Conservation (phyloP, 2,329 filamentous ascomycete species). For the Pyrenophora teres region DNA sequence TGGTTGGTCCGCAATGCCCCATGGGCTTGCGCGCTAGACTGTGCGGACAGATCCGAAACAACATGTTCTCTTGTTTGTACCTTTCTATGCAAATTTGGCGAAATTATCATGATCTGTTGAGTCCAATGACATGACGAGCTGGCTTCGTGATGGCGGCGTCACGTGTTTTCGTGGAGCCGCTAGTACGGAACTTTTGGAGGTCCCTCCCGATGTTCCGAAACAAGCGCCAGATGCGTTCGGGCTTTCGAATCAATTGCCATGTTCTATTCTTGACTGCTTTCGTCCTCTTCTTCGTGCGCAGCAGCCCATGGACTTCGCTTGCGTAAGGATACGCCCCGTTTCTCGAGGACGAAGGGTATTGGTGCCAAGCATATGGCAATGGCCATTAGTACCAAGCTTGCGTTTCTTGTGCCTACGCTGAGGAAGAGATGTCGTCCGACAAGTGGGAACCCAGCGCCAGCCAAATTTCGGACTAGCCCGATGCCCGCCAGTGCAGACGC, state of each 20-base stretch:
- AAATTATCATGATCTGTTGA: conserved; percentile 5
- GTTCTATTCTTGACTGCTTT: conserved; percentile 5
- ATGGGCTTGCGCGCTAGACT: conserved; percentile 15
- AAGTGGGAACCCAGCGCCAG: conserved; percentile 43
- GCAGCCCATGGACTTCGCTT: conserved; percentile 48
- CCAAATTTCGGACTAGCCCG: conserved; percentile 46
- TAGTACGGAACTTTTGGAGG: not conserved
- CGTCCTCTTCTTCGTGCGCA: conserved; percentile 44
- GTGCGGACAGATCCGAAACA: conserved; percentile 17
- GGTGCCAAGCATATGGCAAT: conserved; percentile 38
- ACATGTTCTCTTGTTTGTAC: conserved; percentile 20
- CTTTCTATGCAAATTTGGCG: conserved; percentile 6
- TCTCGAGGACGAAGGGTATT: conserved; percentile 43
- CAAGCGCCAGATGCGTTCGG: not conserved
- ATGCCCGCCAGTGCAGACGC: conserved; percentile 51
- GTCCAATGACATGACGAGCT: conserved; percentile 5
- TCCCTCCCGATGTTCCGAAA: not conserved
- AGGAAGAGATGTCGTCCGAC: conserved; percentile 39
- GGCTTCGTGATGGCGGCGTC: not conserved
- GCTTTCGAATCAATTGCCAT: not conserved
- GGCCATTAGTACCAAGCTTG: conserved; percentile 36
- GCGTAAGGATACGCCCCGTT: conserved; percentile 41
- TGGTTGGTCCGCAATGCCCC: conserved; percentile 21
- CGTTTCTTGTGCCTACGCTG: conserved; percentile 35
- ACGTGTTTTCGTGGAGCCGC: conserved; percentile 3